A percentile compares a stretch with the other conserved stretches of the same genome.
Evolutionary conservation across 1,139 yeast genomes (phyloP).

Genomic region (Candida sanyaensis): DNA sequence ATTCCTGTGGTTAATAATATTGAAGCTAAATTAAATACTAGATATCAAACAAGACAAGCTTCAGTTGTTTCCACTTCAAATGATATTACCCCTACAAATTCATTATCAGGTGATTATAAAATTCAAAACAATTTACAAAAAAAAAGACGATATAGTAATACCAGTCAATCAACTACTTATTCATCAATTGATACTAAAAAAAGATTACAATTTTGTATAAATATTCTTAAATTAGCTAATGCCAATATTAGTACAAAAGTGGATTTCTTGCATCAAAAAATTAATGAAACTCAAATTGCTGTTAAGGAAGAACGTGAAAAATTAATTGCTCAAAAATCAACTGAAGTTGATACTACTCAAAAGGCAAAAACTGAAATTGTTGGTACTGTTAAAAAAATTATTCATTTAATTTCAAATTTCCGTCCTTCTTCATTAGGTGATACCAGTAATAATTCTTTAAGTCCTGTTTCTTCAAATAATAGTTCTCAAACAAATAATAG

Average conservation of each 20-base stretch:
- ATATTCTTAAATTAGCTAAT: slow-evolving; percentile 73
- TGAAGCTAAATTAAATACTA: slow-evolving; percentile 45
- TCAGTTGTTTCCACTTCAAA: slow-evolving; percentile 8
- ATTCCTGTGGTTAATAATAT: slow-evolving; percentile 55
- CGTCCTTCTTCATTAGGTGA: slow-evolving; percentile 64
- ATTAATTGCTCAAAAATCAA: slow-evolving; percentile 11
- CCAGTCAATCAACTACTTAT: slow-evolving; percentile 17
- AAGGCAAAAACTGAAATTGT: slow-evolving; percentile 77
- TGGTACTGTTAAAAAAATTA: slow-evolving; percentile 85
- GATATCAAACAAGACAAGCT: slow-evolving; percentile 31
- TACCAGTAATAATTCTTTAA: slow-evolving; percentile 15
- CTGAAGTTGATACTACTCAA: slow-evolving; percentile 28
- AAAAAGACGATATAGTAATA: slow-evolving; percentile 22
- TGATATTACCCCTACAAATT: slow-evolving; percentile 11
- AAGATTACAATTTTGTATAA: slow-evolving; percentile 71
- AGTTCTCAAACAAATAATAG: slow-evolving; percentile 7
- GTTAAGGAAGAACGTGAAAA: slow-evolving; percentile 16
- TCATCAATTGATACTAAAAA: slow-evolving; percentile 58
- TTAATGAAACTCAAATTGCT: slow-evolving; percentile 25
- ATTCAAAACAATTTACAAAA: slow-evolving; percentile 13
- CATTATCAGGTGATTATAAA: slow-evolving; percentile 9
- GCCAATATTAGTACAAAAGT: slow-evolving; percentile 68
- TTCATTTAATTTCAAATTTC: slow-evolving; percentile 81
- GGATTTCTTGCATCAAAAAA: slow-evolving; percentile 52
- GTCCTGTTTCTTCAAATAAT: slow-evolving; percentile 15